phyloP scores from a whole-genome alignment of 331 rosid genomes.

The Stylosanthes scabra region DNA sequence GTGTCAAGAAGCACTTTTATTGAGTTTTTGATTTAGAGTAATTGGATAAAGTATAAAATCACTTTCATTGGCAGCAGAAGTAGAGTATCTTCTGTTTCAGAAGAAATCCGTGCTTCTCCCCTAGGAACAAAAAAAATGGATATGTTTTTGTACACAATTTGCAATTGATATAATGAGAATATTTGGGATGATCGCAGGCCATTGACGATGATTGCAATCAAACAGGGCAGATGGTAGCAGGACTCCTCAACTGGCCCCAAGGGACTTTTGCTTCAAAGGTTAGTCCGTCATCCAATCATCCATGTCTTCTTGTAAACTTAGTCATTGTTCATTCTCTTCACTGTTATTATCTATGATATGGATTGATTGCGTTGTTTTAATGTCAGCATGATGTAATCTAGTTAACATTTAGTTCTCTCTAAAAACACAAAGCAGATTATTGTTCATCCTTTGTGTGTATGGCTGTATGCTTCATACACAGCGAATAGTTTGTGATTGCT shows the following conservation, averaged over 20 bases:
- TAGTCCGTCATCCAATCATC: conserved; percentile 26
- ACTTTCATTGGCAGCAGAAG: neutral
- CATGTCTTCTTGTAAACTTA: neutral
- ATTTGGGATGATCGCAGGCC: conserved; percentile 56
- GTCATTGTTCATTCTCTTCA: conserved; percentile 11
- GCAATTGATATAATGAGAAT: neutral
- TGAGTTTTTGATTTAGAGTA: neutral
- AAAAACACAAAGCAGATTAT: conserved; percentile 18
- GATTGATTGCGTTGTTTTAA: neutral
- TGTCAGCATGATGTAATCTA: neutral
- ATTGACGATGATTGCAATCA: conserved; percentile 99
- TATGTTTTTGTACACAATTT: neutral
- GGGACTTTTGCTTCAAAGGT: conserved; percentile 99
- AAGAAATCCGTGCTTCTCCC: conserved; percentile 8
- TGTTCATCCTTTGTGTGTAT: neutral
- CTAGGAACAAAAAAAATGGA: neutral
- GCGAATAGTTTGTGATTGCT: conserved; percentile 9
- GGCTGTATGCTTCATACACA: conserved; percentile 9
- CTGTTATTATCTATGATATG: conserved; percentile 1
- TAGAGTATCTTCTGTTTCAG: neutral
- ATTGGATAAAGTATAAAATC: neutral
- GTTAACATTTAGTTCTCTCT: conserved; percentile 20
- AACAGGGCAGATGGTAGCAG: conserved; percentile 95
- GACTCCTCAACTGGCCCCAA: conserved; percentile 94
- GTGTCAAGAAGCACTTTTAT: neutral